Base-by-base conservation (phyloP, 495 filamentous ascomycete genomes). In the Penicillium malachiteum region DNA sequence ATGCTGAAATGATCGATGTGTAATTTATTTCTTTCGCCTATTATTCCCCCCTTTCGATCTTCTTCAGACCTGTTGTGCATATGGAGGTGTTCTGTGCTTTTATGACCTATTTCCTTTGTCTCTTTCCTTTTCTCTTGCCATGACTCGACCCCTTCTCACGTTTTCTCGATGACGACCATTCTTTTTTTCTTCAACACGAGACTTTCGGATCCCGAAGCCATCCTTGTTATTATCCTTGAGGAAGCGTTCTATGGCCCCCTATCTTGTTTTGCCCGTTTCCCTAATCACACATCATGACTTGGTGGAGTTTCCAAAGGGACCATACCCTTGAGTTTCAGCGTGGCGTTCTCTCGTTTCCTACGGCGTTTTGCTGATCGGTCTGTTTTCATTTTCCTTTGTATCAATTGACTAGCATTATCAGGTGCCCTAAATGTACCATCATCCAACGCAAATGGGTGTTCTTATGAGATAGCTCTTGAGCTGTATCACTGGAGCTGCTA, bases 1-100 rank as follows among this genome's bases (percentile, higher is more conserved):
- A 88, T 71, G 79, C 83, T 44, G 86, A 88, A 67, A 89, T 89
- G 85, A 84, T 87, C 66, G 87, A 90, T 68, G 84, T 85, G 69
- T 83, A 70, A 81, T 67, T 55, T 65, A 64, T 65, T 54, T 59
- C 55, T 50, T 59, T 54, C 8, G 9, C 34, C 8, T 13, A 37
- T 13, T 26, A 26, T 26, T 26, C 21, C 21, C 21, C 21, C 21
- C 21, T 26, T 4, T 26, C 21, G 21, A 26, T 65, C 63, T 69
- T 58, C 30, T 61, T 49, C 32, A n/a, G 35, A 49, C 61, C 62
- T 64, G 48, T 67, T 70, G 64, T 73, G 70, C 69, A 73, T 74
- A 71, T 70, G 65, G 61, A 70, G 54, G 70, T 68, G 71, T 74
- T 72, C 44, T 58, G 58, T 63, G 64, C 59, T 69, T 60, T 51